A percentile compares a stretch with the other conserved stretches of the same genome.
Conservation (phyloP, 78 protist species). For the Dictyostelium citrinum region DNA sequence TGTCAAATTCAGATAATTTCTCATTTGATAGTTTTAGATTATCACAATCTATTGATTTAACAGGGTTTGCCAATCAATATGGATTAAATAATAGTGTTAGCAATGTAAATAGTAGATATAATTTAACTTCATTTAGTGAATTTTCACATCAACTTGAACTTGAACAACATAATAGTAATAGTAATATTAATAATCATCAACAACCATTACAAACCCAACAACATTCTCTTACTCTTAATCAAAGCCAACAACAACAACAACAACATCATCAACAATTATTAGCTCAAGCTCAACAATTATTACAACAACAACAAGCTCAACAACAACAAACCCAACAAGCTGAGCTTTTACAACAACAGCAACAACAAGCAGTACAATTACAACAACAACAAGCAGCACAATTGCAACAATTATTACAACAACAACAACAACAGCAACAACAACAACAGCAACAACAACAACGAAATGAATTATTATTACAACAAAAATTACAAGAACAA, state of each 20-base stretch:
- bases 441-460: not conserved
- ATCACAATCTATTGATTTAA: conserved; percentile 25
- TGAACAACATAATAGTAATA: not conserved
- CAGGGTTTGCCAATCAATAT: not conserved
- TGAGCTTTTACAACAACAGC: not conserved
- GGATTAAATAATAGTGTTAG: conserved; percentile 1
- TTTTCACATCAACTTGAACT: not conserved
- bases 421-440: not conserved
- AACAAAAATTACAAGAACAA: not conserved
- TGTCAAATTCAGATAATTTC: not conserved
- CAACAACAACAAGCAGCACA: not conserved
- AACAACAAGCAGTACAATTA: not conserved
- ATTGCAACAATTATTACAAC: not conserved
- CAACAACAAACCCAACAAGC: not conserved
- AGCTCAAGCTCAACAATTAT: not conserved
- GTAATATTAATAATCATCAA: not conserved
- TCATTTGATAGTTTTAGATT: conserved; percentile 24
- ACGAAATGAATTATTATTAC: not conserved
- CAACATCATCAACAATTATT: not conserved
- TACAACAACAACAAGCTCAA: not conserved
- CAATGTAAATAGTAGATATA: conserved; percentile 17
- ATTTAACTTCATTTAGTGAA: conserved; percentile 1
- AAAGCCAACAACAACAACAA: not conserved
- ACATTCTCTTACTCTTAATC: not conserved
- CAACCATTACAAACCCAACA: no score